These are phyloP conservation scores for Musa itinerans DNA, from an alignment of 176 grass and related monocot genomes.

Conservation along the genomic window DNA sequence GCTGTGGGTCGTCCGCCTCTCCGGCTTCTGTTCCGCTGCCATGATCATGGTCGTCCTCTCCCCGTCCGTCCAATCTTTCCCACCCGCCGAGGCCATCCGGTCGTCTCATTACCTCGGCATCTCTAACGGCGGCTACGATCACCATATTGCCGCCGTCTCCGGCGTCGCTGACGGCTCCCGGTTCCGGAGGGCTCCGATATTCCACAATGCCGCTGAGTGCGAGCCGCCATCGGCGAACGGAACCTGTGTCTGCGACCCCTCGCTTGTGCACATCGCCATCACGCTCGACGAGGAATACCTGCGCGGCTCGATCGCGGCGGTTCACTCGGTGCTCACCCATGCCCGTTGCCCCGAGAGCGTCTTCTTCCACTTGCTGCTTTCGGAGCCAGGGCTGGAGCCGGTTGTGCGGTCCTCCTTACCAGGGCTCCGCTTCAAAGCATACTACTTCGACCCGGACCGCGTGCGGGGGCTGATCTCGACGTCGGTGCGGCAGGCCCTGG, in stretches of 20 bases:
- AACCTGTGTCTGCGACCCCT: conserved; percentile 8
- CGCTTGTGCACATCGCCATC: conserved; percentile 18
- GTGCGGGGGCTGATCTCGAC: conserved; percentile 6
- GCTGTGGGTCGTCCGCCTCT: conserved; percentile 21
- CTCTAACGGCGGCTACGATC: conserved; percentile 5
- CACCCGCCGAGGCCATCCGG: conserved; percentile 26
- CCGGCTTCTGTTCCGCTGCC: conserved; percentile 18
- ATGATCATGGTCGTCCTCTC: conserved; percentile 19
- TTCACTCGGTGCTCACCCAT: conserved; percentile 16
- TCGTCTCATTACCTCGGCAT: conserved; percentile 8
- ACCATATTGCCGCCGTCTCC: conserved; percentile 3
- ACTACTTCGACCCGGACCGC: conserved; percentile 7
- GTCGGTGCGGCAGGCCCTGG: conserved; percentile 10
- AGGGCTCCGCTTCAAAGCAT: conserved; percentile 1
- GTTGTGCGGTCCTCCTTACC: conserved; percentile 11
- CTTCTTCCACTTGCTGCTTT: conserved; percentile 19
- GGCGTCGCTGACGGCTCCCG: conserved; percentile 1
- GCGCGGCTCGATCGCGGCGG: conserved; percentile 17
- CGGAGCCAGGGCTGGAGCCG: conserved; percentile 9
- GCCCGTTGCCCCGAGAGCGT: conserved; percentile 10
- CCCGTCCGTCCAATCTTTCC: conserved; percentile 23
- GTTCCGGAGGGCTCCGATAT: conserved; percentile 17
- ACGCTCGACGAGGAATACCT: conserved; percentile 23
- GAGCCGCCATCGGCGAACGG: background rate
- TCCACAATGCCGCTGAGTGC: conserved; percentile 12